A percentile compares a stretch with the other conserved stretches of the same genome.
phyloP scores from a whole-genome alignment of 1,284 basidiomycete species.

The Cryptococcus wingfieldii region DNA sequence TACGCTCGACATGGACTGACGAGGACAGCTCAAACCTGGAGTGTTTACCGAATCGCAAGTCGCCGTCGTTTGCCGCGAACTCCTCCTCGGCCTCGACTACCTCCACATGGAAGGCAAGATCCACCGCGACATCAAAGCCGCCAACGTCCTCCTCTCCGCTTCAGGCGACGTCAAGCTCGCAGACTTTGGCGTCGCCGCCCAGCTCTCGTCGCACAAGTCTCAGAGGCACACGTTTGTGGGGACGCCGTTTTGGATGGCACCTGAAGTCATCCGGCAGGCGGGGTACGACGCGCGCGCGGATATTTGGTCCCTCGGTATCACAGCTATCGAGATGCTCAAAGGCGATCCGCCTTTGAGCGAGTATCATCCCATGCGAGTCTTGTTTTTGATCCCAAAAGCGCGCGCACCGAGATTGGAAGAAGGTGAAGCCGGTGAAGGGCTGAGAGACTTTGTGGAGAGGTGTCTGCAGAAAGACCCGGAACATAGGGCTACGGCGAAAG shows the following conservation, averaged over 20 bases:
- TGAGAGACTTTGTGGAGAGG: constrained; percentile 86
- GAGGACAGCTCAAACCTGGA: constrained; percentile 69
- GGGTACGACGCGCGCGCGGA: constrained; percentile 96
- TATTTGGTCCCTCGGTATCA: constrained; percentile 94
- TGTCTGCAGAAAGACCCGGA: constrained; percentile 91
- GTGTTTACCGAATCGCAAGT: constrained; percentile 88
- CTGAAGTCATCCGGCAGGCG: constrained; percentile 94
- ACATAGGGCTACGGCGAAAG: constrained; percentile 75
- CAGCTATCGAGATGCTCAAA: constrained; percentile 90
- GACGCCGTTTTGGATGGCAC: constrained; percentile 98
- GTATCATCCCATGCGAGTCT: constrained; percentile 81
- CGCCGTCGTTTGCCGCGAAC: constrained; percentile 87
- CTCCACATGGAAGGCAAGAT: constrained; percentile 92
- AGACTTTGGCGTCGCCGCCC: constrained; percentile 95
- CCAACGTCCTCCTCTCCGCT: constrained; percentile 87
- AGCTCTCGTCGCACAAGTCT: constrained; percentile 78
- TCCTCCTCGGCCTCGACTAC: constrained; percentile 90
- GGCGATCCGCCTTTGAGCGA: constrained; percentile 88
- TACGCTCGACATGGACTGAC: neutral
- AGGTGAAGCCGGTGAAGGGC: constrained; percentile 64
- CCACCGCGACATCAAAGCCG: constrained; percentile 97
- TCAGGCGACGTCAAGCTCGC: constrained; percentile 93
- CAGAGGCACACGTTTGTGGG: constrained; percentile 94
- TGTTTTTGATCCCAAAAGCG: constrained; percentile 83
- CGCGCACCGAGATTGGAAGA: constrained; percentile 83